A percentile compares a stretch with the other conserved stretches of the same genome.
Evolutionary conservation across 805 yeast genomes (phyloP).

Genomic region (Sugiyamaella marilandica): DNA sequence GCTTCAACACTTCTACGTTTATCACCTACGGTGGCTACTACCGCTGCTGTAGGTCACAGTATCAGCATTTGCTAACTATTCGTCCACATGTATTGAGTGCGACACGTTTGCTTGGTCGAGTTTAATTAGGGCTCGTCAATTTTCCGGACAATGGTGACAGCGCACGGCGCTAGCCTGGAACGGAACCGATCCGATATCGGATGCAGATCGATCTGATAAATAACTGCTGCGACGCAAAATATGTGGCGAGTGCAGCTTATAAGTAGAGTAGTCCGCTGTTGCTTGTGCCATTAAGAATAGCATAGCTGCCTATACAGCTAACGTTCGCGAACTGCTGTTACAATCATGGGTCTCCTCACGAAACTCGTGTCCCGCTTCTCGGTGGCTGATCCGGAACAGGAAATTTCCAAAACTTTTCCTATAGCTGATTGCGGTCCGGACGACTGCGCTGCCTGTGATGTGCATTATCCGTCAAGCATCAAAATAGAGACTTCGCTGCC

Average conservation of each 20-base stretch:
- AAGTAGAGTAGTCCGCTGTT: not conserved
- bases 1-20: too few relatives aligned
- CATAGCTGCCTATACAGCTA: not conserved
- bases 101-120: too few relatives aligned
- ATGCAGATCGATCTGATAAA: not conserved
- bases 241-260: not conserved
- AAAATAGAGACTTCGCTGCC: constrained; percentile 41
- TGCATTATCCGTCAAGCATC: constrained; percentile 49
- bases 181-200: not conserved
- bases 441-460: constrained; percentile 52
- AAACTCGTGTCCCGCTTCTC: constrained; percentile 5
- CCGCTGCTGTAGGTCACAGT: too few relatives aligned
- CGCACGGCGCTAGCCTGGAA: not conserved
- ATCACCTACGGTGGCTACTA: too few relatives aligned
- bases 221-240: not conserved
- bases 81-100: too few relatives aligned
- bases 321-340: not conserved
- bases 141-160: too few relatives aligned
- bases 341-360: constrained; percentile 13
- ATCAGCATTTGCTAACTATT: too few relatives aligned
- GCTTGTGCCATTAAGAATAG: not conserved
- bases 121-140: too few relatives aligned
- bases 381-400: constrained; percentile 24
- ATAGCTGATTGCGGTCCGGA: constrained; percentile 44
- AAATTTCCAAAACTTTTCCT: constrained; percentile 37